Conservation (phyloP, 306 rosid genomes). For the Albizia julibrissin region DNA sequence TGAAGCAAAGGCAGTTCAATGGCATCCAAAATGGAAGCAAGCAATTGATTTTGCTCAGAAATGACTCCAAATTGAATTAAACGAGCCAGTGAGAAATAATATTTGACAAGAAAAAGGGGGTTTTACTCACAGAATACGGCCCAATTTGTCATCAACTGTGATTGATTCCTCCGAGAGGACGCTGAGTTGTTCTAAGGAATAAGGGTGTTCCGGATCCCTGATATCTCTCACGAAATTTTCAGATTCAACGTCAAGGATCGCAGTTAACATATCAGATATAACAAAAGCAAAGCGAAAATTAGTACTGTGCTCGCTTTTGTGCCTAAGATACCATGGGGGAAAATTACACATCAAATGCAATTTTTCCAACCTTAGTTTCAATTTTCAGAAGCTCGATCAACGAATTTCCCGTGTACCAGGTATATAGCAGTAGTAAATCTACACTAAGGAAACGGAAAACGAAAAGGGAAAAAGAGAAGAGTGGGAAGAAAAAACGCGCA, state of each 20-base stretch:
- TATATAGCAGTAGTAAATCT: not conserved
- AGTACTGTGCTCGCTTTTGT: not conserved
- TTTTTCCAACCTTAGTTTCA: not conserved
- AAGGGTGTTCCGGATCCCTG: conserved; percentile 99
- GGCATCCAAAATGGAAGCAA: not conserved
- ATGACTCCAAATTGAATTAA: not conserved
- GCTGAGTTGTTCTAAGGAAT: conserved; percentile 95
- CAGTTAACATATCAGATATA: not conserved
- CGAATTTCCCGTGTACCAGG: not conserved
- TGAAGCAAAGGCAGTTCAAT: not conserved
- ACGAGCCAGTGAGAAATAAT: not conserved
- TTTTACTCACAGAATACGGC: conserved; percentile 72
- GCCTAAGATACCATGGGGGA: not conserved
- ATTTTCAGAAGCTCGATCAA: conserved; percentile 4
- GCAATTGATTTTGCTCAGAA: not conserved
- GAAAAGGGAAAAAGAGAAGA: not conserved
- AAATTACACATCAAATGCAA: not conserved
- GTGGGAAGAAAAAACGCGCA: not conserved
- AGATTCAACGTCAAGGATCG: conserved; percentile 68
- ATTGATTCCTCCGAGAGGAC: conserved; percentile 95
- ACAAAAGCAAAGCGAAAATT: not conserved
- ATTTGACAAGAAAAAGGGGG: not conserved
- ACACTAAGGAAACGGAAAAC: not conserved
- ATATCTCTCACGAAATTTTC: conserved; percentile 93
- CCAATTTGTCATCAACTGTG: conserved; percentile 84